phyloP scores from a whole-genome alignment of 2,329 filamentous ascomycete species.

The Aureobasidium mangrovei region DNA sequence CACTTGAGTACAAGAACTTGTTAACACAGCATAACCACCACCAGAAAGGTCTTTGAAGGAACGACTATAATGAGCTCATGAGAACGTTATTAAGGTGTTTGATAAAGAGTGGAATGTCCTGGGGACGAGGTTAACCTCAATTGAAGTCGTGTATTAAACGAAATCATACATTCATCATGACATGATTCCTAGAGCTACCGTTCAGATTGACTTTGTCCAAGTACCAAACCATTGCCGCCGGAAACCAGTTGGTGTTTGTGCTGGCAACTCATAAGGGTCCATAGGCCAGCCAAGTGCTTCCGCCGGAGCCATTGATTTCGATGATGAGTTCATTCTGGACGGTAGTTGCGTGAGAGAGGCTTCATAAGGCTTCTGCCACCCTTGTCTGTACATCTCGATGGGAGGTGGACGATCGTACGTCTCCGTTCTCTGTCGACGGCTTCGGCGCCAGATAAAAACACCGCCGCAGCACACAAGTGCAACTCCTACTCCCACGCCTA shows the following conservation, averaged over 20 bases:
- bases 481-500: slow-evolving; percentile 1
- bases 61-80: too few species aligned
- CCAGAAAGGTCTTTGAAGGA: too few species aligned
- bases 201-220: too few species aligned
- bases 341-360: not conserved
- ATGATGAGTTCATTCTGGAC: not conserved
- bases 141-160: too few species aligned
- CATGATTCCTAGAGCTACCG: too few species aligned
- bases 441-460: not conserved
- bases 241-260: not conserved
- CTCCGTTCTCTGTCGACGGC: not conserved
- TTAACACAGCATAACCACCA: too few species aligned
- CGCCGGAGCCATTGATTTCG: not conserved
- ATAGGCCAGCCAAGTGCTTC: not conserved
- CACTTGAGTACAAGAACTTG: too few species aligned
- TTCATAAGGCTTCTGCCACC: not conserved
- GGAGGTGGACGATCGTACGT: not conserved
- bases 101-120: too few species aligned
- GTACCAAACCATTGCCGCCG: too few species aligned
- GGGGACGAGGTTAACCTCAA: too few species aligned
- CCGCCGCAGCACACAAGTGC: not conserved
- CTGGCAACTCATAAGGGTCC: slow-evolving; percentile 2
- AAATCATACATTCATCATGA: too few species aligned
- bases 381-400: not conserved
- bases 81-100: too few species aligned